Evolutionary conservation across 164 flowering plant genomes (phyloP), one percentile per base, ranked within the genome.

Genomic region (Magnolia changhungtana): DNA sequence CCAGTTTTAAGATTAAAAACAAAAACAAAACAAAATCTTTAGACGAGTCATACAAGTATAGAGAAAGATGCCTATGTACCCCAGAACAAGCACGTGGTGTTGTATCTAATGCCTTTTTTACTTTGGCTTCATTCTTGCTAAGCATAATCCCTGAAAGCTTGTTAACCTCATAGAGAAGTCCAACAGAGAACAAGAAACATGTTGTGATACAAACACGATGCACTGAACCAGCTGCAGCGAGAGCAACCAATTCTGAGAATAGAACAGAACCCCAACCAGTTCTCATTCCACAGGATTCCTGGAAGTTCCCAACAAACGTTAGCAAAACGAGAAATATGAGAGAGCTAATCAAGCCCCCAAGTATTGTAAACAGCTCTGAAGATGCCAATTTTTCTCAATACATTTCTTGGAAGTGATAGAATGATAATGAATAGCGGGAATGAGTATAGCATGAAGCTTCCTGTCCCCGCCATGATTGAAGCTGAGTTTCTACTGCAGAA

Each of bases 321-420:
- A 95, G 89, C 72, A 85, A 83, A 21, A 87, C 80, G 71, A 93
- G 87, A 80, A 95, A 95, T 58, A 95, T 72, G 50, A 93, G 86
- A 69, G 98, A 92, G 81, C 98, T 93, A 50, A 78, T 83, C 84
- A 95, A 93, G 20, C 98, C 99, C 67, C 99, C 98, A 74, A 95
- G 90, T 65, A 95, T 95, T 13, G 99, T 95, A 63, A 88, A 91
- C 59, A 92, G 73, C 88, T 95, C 99, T 0, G 98, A 75, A 0
- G 99, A 93, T 66, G 98, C 99, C 80, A 95, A 82, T 83, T 92
- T 93, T 49, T 82, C 91, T 80, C 96, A 83, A 71, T 92, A 92
- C 90, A 92, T 84, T 77, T 89, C 92, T 82, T 95, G 93, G n/a
- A 70, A 93, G 90, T 3, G 99, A 95, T 23, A 93, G 96, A 75